These are phyloP conservation scores for Lippia alba DNA, from an alignment of 305 asterid species.

Conservation along the genomic window DNA sequence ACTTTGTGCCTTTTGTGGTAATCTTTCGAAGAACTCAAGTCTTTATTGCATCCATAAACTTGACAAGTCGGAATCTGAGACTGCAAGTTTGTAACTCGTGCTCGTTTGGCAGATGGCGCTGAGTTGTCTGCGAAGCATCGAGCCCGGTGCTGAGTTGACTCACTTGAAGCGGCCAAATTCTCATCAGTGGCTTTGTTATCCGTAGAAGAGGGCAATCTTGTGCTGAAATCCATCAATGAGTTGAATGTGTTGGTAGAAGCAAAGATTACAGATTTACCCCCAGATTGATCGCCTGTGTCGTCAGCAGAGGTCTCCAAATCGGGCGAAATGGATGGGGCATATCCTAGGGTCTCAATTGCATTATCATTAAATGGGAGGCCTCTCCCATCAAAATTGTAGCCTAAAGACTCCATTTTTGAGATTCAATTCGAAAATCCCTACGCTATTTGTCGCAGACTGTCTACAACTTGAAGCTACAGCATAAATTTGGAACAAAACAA, in stretches of 20 bases:
- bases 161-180: slow-evolving; percentile 33
- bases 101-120: slow-evolving; percentile 41
- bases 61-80: slow-evolving; percentile 54
- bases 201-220: slow-evolving; percentile 27
- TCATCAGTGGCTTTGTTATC: slow-evolving; percentile 26
- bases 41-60: slow-evolving; percentile 68
- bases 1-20: slow-evolving; percentile 77
- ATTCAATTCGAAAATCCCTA: slow-evolving; percentile 18
- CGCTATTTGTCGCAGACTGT: background rate
- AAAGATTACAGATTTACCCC: slow-evolving; percentile 29
- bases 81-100: slow-evolving; percentile 36
- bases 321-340: slow-evolving; percentile 40
- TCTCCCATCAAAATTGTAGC: slow-evolving; percentile 50
- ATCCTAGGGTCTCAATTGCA: slow-evolving; percentile 34
- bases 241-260: slow-evolving; percentile 28
- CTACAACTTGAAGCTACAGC: slow-evolving; percentile 2
- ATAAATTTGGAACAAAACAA: background rate
- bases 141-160: slow-evolving; percentile 19
- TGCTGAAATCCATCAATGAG: slow-evolving; percentile 38
- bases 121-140: slow-evolving; percentile 30
- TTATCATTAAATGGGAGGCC: slow-evolving; percentile 43
- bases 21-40: slow-evolving; percentile 64
- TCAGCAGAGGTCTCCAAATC: slow-evolving; percentile 32
- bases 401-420: slow-evolving; percentile 52
- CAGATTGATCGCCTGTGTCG: slow-evolving; percentile 27